Percentiles rank a stretch among this genome's conserved stretches.
phyloP scores from a whole-genome alignment of 106 monocot species.

The Xerophyta viscosa region DNA sequence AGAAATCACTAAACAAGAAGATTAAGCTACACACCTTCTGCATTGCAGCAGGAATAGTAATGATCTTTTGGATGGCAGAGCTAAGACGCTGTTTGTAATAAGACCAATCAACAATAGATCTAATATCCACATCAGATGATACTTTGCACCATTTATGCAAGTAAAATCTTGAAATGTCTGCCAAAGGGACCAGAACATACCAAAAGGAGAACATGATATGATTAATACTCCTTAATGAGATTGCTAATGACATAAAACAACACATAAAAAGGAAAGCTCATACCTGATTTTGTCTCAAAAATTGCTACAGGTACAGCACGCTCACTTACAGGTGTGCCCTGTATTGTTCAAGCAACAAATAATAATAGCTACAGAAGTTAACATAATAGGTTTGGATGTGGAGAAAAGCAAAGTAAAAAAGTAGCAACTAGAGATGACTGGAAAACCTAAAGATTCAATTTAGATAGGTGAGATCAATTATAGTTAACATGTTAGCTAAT shows the following conservation, averaged over 20 bases:
- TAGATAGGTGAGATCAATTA: too few relatives aligned
- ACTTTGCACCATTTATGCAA: conserved; percentile 92
- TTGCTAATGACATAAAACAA: neutral
- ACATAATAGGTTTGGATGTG: too few relatives aligned
- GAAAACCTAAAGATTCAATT: too few relatives aligned
- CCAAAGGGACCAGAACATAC: neutral
- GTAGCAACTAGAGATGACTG: too few relatives aligned
- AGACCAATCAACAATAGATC: conserved; percentile 95
- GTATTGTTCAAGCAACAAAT: conserved; percentile 12
- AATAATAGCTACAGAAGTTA: too few relatives aligned
- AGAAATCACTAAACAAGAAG: neutral
- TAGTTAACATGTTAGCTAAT: too few relatives aligned
- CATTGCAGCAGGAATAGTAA: conserved; percentile 99
- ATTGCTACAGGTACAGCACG: conserved; percentile 95
- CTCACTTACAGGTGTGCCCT: conserved; percentile 97
- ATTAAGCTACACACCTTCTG: conserved; percentile 55
- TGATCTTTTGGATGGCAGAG: conserved; percentile 96
- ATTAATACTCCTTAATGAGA: neutral
- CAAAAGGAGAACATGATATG: neutral
- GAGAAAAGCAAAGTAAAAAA: too few relatives aligned
- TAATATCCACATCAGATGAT: conserved; percentile 61
- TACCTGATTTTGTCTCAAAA: conserved; percentile 90
- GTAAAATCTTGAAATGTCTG: conserved; percentile 76
- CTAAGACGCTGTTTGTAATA: conserved; percentile 90
- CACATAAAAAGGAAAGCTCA: neutral